These are phyloP conservation scores for Penicillium oxalicum DNA, from an alignment of 2,329 filamentous ascomycete genomes.

Conservation along the genomic window DNA sequence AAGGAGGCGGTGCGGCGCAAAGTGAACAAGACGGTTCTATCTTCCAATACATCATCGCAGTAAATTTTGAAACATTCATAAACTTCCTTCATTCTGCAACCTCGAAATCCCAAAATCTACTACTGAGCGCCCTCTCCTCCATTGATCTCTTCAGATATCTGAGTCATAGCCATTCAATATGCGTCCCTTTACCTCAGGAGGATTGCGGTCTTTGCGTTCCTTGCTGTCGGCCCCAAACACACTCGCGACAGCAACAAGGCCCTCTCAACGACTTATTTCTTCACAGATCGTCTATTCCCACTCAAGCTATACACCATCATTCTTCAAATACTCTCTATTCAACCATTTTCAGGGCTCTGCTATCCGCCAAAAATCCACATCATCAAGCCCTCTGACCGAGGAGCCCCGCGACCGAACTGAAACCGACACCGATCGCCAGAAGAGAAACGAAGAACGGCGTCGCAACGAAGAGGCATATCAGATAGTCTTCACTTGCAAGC, in stretches of 20 bases:
- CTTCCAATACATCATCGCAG: not conserved
- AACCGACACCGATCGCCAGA: constrained; percentile 29
- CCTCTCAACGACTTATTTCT: constrained; percentile 18
- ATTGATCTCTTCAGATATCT: too few relatives aligned
- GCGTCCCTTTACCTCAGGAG: constrained; percentile 16
- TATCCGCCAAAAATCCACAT: constrained; percentile 28
- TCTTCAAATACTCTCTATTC: constrained; percentile 1
- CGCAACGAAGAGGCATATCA: constrained; percentile 65
- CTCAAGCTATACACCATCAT: constrained; percentile 1
- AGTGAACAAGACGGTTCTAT: too few relatives aligned
- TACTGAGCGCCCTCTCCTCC: too few relatives aligned
- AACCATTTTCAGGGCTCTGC: constrained; percentile 6
- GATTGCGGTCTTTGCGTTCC: constrained; percentile 20
- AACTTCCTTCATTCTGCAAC: too few relatives aligned
- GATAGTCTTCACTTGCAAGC: constrained; percentile 87
- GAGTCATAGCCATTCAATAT: not conserved
- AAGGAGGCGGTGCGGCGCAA: too few relatives aligned
- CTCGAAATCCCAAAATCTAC: too few relatives aligned
- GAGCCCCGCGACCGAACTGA: constrained; percentile 18
- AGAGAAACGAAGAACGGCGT: constrained; percentile 33
- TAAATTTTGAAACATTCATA: too few relatives aligned
- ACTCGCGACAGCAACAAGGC: constrained; percentile 10
- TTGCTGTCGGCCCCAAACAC: constrained; percentile 12
- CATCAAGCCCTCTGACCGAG: constrained; percentile 32
- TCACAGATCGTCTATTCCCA: constrained; percentile 9